A percentile compares a stretch with the other conserved stretches of the same genome.
Conservation (phyloP, 306 rosid species). For the Casuarina glauca region DNA sequence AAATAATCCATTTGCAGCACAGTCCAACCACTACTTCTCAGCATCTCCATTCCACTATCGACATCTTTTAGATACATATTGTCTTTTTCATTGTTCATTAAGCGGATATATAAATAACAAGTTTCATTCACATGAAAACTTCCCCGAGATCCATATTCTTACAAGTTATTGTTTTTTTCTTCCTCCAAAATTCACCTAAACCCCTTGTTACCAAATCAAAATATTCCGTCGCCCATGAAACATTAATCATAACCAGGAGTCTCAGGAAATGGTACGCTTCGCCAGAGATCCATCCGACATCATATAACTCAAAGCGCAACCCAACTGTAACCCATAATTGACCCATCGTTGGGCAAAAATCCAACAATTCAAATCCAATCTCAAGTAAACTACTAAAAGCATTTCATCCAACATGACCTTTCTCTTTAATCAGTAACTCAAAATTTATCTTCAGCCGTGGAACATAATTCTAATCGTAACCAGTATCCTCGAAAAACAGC, state of each 20-base stretch:
- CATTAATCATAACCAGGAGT: too few relatives aligned
- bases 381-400: not conserved
- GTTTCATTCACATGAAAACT: not conserved
- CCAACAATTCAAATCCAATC: too few relatives aligned
- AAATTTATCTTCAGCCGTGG: not conserved
- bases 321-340: too few relatives aligned
- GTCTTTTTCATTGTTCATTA: not conserved
- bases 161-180: not conserved
- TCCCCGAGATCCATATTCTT: not conserved
- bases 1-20: too few relatives aligned
- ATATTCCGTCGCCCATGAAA: too few relatives aligned
- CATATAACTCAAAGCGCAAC: not conserved
- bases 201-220: too few relatives aligned
- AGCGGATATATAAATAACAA: not conserved
- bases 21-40: too few relatives aligned
- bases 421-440: not conserved
- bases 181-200: not conserved
- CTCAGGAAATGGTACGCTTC: too few relatives aligned
- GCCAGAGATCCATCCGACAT: not conserved
- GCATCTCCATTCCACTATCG: too few relatives aligned
- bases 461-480: not conserved
- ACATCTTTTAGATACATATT: not conserved
- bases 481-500: not conserved
- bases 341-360: too few relatives aligned
- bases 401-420: not conserved